Evolutionary conservation across 257 asterid genomes (phyloP), one percentile per base, ranked within the genome.

Genomic region (Osmanthus fragrans): DNA sequence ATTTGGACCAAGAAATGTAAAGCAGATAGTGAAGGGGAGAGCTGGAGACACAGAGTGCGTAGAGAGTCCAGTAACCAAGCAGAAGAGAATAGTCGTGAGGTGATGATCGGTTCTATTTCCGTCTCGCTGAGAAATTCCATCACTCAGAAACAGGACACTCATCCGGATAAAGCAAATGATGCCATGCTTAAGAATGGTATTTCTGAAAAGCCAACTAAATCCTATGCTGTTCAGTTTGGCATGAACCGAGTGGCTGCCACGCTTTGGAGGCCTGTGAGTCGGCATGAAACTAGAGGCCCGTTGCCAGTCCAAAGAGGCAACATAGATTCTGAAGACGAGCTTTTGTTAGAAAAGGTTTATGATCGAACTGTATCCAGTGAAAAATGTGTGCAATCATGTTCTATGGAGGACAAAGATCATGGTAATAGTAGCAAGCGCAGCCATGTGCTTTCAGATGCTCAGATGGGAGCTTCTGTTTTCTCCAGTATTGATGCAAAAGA

Each of bases 61-160:
- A 87, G 74, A 74, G 84, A 63, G 78, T 73, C 78, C 37, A 71
- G 63, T 69, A 80, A 79, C 74, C 91, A 79, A 76, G 78, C 75
- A 2, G 89, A 82, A 79, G 88, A 85, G 74, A 82, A 74, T 77
- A 85, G 83, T 64, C 77, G 90, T 42, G 91, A 86, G 84, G 89
- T 94, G 83, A 76, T 92, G 70, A 92, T 94, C 30, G 99, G 99
- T 75, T 92, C 97, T 42, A 91, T 94, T 83, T 73, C 97, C 3
- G 85, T 95, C 69, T 80, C 85, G 0, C 87, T 92, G 75, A 86
- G 71, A 80, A 84, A 78, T 80, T 69, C 54, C 67, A 77, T 72
- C 67, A 67, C 82, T 39, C 77, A 77, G 76, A 82, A 75, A 76
- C 85, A 73, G 72, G 84, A 77, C 25, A 64, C 73, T 73, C 40